A percentile compares a stretch with the other conserved stretches of the same genome.
Conservation (phyloP, 805 yeast species). For the Suhomyces tanzawaensis region DNA sequence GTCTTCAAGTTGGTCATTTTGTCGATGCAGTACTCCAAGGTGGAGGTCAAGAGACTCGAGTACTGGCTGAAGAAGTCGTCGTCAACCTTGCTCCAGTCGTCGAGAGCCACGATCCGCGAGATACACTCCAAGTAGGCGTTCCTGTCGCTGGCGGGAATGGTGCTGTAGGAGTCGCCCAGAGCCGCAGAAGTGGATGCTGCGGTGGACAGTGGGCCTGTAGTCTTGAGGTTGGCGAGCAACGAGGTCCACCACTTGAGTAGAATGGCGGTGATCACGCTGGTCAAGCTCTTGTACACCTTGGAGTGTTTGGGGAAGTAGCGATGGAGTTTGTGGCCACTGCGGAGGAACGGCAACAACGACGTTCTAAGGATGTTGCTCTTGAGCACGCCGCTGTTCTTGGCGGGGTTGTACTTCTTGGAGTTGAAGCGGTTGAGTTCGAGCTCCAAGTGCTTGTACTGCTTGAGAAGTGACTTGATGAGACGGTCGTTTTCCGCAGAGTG, state of each 20-base stretch:
- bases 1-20: conserved; percentile 47
- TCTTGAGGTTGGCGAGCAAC: conserved; percentile 26
- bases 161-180: conserved; percentile 9
- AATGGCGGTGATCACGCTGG: conserved; percentile 30
- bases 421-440: conserved; percentile 44
- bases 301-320: conserved; percentile 17
- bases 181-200: neutral
- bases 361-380: conserved; percentile 49
- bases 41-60: conserved; percentile 41
- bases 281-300: conserved; percentile 31
- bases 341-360: conserved; percentile 43
- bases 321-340: conserved; percentile 26
- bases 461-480: conserved; percentile 22
- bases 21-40: conserved; percentile 51
- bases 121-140: conserved; percentile 55
- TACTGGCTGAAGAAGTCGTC: conserved; percentile 24
- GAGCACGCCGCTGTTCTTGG: conserved; percentile 26
- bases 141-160: conserved; percentile 46
- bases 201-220: neutral
- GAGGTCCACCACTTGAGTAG: conserved; percentile 55
- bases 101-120: conserved; percentile 46
- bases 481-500: conserved; percentile 15
- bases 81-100: conserved; percentile 43
- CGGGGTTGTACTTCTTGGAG: conserved; percentile 25
- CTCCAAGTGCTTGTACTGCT: conserved; percentile 41